Evolutionary conservation across 441 rosid species (phyloP), one percentile per base, ranked within the genome.

Genomic region (Corymbia calophylla): DNA sequence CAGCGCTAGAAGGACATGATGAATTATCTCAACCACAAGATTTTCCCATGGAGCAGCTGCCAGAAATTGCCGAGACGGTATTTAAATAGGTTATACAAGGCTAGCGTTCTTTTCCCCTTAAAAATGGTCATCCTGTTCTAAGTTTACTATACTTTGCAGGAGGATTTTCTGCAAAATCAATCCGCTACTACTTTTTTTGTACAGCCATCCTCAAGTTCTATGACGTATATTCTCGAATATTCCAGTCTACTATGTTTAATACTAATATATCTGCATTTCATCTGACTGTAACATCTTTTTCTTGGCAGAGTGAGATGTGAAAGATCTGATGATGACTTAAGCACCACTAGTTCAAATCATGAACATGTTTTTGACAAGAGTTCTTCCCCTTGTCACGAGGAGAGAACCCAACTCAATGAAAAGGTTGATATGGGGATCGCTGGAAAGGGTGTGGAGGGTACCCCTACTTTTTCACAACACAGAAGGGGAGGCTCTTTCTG

Each of bases 261-360:
- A 66, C 44, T 44, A 35, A 53, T 55, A 54, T 54, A 86, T 31
- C 64, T 53, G 27, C 64, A 53, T 19, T 55, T 86, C 49, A 55
- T 32, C 49, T 21, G 31, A 54, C 47, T 9, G 60, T 32, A 39
- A 31, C 60, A 4, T 60, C 17, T 56, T 86, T 86, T 55, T 25
- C 66, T 86, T 11, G 7, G 48, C 35, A 94, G 96, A 87, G 17
- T 88, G 84, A 88, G 91, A 91, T 53, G 88, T 86, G 96, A 94
- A 70, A 97, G 92, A 93, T 96, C 95, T 51, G 99, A 95, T 91
- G 98, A 97, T 89, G 98, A 96, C 89, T 94, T 93, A 77, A 92
- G 95, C 90, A 87, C 89, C 90, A 90, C 93, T 70, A 95, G 96
- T 91, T 95, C 97, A 87, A 88, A 91, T 88, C 88, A 89, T 89